Evolutionary conservation across 345 rosid species (phyloP).

Genomic region (Eucalyptus caleyi): DNA sequence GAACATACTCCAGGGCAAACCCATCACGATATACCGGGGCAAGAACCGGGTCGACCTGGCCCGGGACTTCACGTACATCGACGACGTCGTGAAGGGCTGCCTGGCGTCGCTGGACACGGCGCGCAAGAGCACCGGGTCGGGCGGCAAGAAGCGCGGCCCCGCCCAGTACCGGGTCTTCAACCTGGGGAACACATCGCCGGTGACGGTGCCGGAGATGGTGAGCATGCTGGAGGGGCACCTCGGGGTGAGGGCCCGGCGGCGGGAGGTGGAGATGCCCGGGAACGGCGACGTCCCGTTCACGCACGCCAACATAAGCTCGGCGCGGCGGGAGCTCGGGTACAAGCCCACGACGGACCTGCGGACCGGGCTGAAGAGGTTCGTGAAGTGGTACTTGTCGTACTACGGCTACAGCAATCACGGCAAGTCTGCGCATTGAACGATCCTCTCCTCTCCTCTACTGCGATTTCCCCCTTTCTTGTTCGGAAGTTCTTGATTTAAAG

Average conservation of each 20-base stretch:
- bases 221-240: conserved; percentile 58
- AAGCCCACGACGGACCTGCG: conserved; percentile 79
- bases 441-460: background rate
- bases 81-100: conserved; percentile 73
- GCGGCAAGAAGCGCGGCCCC: conserved; percentile 60
- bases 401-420: conserved; percentile 50
- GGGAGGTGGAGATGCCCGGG: conserved; percentile 59
- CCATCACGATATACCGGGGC: conserved; percentile 61
- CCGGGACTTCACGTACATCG: conserved; percentile 75
- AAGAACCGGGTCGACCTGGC: conserved; percentile 58
- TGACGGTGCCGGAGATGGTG: conserved; percentile 62
- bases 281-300: conserved; percentile 93
- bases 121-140: conserved; percentile 67
- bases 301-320: conserved; percentile 69
- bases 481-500: background rate
- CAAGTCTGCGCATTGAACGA: conserved; percentile 11
- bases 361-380: conserved; percentile 76
- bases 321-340: conserved; percentile 53
- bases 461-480: background rate
- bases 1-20: conserved; percentile 63
- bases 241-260: conserved; percentile 54
- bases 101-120: conserved; percentile 60
- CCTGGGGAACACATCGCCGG: conserved; percentile 75
- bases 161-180: conserved; percentile 64
- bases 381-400: conserved; percentile 67